Percentiles rank a stretch among this genome's conserved stretches.
phyloP scores from a whole-genome alignment of 1,284 basidiomycete genomes.

The Rhodotorula sp. region DNA sequence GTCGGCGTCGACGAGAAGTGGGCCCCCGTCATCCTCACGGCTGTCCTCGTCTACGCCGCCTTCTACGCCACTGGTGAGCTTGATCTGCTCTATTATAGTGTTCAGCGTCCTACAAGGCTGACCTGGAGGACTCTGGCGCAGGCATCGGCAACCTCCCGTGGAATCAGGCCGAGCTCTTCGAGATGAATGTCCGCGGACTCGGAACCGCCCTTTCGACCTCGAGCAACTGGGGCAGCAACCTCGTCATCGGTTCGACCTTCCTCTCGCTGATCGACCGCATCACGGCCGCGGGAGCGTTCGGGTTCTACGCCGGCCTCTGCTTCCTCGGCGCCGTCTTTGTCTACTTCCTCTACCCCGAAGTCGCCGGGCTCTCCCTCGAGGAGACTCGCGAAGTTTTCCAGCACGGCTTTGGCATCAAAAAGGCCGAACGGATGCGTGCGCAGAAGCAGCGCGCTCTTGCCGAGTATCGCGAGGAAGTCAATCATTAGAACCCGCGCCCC shows the following conservation, averaged over 20 bases:
- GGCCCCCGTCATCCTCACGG: conserved; percentile 68
- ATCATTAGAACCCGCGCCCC: neutral
- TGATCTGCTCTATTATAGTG: neutral
- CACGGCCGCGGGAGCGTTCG: conserved; percentile 71
- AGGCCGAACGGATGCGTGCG: conserved; percentile 48
- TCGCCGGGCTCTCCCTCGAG: conserved; percentile 67
- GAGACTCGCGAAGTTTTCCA: conserved; percentile 60
- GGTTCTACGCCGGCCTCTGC: conserved; percentile 75
- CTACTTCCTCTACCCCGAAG: conserved; percentile 71
- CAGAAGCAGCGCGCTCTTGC: conserved; percentile 20
- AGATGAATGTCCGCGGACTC: conserved; percentile 65
- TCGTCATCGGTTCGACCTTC: conserved; percentile 69
- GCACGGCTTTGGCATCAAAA: conserved; percentile 54
- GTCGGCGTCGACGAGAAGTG: conserved; percentile 63
- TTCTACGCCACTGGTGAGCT: conserved; percentile 60
- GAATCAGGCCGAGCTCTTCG: conserved; percentile 83
- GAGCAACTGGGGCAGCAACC: conserved; percentile 73
- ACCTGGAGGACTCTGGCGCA: neutral
- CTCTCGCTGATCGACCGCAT: conserved; percentile 72
- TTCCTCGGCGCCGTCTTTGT: conserved; percentile 69
- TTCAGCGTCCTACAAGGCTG: neutral
- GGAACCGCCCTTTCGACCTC: conserved; percentile 77
- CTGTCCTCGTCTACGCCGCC: conserved; percentile 79
- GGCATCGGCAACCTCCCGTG: conserved; percentile 52
- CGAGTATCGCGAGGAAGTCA: conserved; percentile 10